Conservation (phyloP, 306 rosid species). For the Acacia crassicarpa region DNA sequence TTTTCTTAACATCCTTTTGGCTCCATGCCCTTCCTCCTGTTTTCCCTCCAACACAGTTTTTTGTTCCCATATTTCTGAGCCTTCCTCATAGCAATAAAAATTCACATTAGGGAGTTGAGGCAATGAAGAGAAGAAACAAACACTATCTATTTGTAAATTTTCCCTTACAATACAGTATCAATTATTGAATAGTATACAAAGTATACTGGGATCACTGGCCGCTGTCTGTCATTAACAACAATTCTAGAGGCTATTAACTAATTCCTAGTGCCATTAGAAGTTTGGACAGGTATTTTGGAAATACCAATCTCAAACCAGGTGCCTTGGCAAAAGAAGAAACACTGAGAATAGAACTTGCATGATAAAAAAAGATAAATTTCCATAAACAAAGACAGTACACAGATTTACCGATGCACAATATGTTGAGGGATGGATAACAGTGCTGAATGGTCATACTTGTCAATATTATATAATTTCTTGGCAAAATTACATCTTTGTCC, state of each 20-base stretch:
- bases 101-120: not conserved
- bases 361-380: not conserved
- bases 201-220: not conserved
- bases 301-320: not conserved
- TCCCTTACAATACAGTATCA: not conserved
- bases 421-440: not conserved
- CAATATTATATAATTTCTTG: not conserved
- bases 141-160: not conserved
- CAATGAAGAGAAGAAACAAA: not conserved
- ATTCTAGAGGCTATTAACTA: not conserved
- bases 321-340: not conserved
- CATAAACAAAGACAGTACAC: not conserved
- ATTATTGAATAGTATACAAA: not conserved
- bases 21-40: not conserved
- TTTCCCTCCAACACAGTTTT: not conserved
- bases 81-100: conserved; percentile 11
- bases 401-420: not conserved
- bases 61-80: not conserved
- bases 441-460: not conserved
- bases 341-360: not conserved
- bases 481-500: not conserved
- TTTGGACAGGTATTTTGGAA: not conserved
- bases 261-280: not conserved
- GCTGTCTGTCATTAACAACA: not conserved
- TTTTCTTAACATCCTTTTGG: not conserved